These are phyloP conservation scores for Sporothrix inflata DNA, from an alignment of 2,329 filamentous ascomycete genomes.

Conservation along the genomic window DNA sequence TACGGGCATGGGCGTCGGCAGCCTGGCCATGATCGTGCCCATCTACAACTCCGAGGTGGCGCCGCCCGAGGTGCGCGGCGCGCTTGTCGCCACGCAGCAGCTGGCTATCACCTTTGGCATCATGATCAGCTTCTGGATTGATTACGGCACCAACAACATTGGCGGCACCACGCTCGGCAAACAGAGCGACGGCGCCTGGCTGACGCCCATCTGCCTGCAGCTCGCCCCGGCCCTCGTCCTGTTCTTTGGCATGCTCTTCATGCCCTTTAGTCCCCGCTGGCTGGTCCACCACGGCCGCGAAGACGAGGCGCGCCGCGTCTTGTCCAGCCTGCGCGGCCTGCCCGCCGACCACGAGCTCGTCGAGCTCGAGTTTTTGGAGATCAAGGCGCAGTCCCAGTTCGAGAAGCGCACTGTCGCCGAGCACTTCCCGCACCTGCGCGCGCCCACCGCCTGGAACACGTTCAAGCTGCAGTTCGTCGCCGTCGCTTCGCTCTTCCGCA, in stretches of 20 bases:
- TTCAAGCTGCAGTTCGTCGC: constrained; percentile 72
- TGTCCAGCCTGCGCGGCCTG: constrained; percentile 67
- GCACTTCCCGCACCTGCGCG: constrained; percentile 66
- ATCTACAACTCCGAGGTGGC: constrained; percentile 54
- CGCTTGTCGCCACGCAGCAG: constrained; percentile 54
- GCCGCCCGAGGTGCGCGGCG: constrained; percentile 52
- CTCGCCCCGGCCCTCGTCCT: constrained; percentile 68
- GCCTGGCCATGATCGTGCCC: constrained; percentile 64
- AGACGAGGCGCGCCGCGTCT: constrained; percentile 64
- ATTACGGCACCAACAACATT: constrained; percentile 68
- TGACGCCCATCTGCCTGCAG: constrained; percentile 73
- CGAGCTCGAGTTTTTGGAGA: constrained; percentile 78
- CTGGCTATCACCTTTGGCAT: constrained; percentile 64
- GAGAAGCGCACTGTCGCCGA: constrained; percentile 72
- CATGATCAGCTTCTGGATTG: constrained; percentile 67
- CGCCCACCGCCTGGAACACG: constrained; percentile 64
- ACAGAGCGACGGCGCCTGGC: constrained; percentile 72
- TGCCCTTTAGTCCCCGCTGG: constrained; percentile 80
- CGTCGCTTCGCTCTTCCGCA: constrained; percentile 66
- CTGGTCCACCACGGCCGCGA: constrained; percentile 71
- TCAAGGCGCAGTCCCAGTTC: constrained; percentile 77
- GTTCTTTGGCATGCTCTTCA: constrained; percentile 72
- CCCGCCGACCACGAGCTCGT: constrained; percentile 67
- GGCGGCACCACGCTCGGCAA: constrained; percentile 52
- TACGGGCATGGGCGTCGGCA: constrained; percentile 72